Conservation (phyloP, 257 asterid genomes). For the Cordia subcordata region DNA sequence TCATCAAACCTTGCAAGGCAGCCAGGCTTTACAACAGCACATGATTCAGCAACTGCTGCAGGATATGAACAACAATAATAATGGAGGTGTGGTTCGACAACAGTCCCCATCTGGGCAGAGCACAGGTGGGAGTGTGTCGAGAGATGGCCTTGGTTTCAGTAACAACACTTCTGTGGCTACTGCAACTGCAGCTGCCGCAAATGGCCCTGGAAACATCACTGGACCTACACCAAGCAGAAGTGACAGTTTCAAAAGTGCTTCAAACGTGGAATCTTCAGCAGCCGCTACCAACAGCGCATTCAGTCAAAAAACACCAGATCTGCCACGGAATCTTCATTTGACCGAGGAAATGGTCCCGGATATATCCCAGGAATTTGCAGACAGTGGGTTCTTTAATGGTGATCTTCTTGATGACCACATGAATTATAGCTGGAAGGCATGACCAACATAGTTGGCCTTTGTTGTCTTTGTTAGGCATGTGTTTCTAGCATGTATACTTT, state of each 20-base stretch:
- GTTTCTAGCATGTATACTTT: conserved; percentile 26
- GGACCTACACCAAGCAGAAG: conserved; percentile 51
- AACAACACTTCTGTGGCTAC: conserved; percentile 25
- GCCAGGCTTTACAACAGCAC: conserved; percentile 60
- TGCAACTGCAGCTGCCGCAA: conserved; percentile 22
- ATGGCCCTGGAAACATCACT: conserved; percentile 24
- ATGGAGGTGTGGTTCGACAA: conserved; percentile 27
- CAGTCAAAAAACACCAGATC: conserved; percentile 49
- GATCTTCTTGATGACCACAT: conserved; percentile 70
- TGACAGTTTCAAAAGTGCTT: conserved; percentile 53
- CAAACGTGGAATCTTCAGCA: conserved; percentile 43
- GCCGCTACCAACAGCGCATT: conserved; percentile 38
- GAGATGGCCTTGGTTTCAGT: conserved; percentile 41
- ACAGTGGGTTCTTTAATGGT: conserved; percentile 47
- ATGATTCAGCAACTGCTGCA: conserved; percentile 70
- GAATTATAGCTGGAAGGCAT: conserved; percentile 76
- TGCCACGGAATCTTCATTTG: conserved; percentile 44
- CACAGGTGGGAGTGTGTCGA: conserved; percentile 23
- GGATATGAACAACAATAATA: conserved; percentile 45
- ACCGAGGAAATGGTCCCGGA: conserved; percentile 58
- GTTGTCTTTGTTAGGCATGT: conserved; percentile 10
- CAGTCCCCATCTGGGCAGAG: conserved; percentile 33
- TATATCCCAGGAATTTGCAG: conserved; percentile 13
- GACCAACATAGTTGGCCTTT: conserved; percentile 27
- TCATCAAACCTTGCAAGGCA: conserved; percentile 31